Conservation (phyloP, 805 yeast genomes). For the Candida awuae region DNA sequence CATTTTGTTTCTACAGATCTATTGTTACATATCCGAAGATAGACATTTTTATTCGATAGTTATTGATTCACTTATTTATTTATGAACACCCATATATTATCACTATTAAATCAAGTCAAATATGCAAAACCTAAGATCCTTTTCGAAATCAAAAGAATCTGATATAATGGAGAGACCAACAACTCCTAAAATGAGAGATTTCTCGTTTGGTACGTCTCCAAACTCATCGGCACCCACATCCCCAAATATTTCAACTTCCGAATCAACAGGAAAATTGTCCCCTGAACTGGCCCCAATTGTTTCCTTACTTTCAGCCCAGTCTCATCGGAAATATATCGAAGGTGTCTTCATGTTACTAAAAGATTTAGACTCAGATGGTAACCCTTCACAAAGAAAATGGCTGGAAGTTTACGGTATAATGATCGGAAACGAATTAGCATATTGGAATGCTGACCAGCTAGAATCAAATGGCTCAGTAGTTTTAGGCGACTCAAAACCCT, state of each 20-base stretch:
- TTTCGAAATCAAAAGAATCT: constrained; percentile 15
- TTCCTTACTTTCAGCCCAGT: constrained; percentile 63
- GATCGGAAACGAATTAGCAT: constrained; percentile 83
- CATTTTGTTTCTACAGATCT: no score
- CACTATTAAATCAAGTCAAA: no score
- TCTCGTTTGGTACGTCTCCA: constrained; percentile 1
- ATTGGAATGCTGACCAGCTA: constrained; percentile 77
- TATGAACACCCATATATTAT: no score
- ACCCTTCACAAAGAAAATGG: constrained; percentile 81
- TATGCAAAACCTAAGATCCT: constrained; percentile 23
- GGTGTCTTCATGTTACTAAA: constrained; percentile 69
- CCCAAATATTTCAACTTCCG: constrained; percentile 18
- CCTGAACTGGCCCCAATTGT: constrained; percentile 60
- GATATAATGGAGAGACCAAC: constrained; percentile 6
- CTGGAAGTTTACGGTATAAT: constrained; percentile 86
- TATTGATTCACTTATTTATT: no score
- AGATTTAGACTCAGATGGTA: constrained; percentile 77
- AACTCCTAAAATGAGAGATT: constrained; percentile 3
- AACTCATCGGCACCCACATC: constrained; percentile 9
- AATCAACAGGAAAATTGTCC: constrained; percentile 24
- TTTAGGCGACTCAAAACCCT: constrained; percentile 39
- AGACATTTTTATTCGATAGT: no score
- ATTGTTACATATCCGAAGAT: no score
- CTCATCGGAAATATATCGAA: constrained; percentile 66
- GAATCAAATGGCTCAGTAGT: constrained; percentile 31